These are phyloP conservation scores for Trametes meyenii DNA, from an alignment of 768 basidiomycete species.

Conservation along the genomic window DNA sequence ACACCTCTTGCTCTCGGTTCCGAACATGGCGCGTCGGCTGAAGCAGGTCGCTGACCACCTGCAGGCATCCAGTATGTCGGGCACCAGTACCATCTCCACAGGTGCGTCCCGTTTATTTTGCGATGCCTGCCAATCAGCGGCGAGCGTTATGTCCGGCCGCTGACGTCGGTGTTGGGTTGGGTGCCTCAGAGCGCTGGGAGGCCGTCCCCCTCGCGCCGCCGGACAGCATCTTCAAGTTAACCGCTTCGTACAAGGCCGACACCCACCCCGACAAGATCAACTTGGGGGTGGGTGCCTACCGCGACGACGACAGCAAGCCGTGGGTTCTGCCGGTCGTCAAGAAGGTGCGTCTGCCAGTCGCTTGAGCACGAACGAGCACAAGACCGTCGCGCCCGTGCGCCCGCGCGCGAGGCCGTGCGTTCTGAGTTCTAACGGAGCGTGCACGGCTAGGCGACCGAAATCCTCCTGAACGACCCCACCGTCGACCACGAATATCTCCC, in stretches of 20 bases:
- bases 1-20: neutral
- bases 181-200: conserved; percentile 66
- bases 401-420: no score
- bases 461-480: conserved; percentile 65
- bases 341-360: conserved; percentile 53
- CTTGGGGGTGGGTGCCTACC: conserved; percentile 91
- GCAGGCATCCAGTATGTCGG: conserved; percentile 42
- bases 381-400: neutral
- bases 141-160: conserved; percentile 17
- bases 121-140: conserved; percentile 13
- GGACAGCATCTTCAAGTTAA: conserved; percentile 91
- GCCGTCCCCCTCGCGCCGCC: conserved; percentile 82
- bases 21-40: conserved; percentile 46
- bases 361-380: neutral
- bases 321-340: conserved; percentile 93
- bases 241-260: conserved; percentile 87
- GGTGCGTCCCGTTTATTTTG: conserved; percentile 43
- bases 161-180: conserved; percentile 5
- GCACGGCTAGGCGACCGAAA: conserved; percentile 69
- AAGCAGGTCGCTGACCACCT: conserved; percentile 63
- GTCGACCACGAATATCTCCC: conserved; percentile 93
- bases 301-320: conserved; percentile 84
- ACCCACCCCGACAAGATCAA: conserved; percentile 79
- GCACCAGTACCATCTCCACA: conserved; percentile 36
- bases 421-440: neutral